These are phyloP conservation scores for Helicocarpus griseus DNA, from an alignment of 2,329 filamentous ascomycete species.

Conservation along the genomic window DNA sequence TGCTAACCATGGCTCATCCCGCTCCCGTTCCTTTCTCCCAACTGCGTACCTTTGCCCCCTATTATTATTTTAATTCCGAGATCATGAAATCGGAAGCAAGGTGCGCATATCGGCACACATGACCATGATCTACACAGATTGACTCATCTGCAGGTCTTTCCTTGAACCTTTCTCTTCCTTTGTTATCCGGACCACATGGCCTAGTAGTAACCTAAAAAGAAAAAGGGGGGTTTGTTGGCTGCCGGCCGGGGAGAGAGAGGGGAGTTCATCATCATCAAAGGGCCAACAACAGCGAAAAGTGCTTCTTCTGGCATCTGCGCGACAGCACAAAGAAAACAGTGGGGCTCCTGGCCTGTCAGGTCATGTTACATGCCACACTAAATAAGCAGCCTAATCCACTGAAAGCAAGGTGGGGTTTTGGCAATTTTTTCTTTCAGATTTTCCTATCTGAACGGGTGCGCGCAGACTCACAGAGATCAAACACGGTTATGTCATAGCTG, in stretches of 20 bases:
- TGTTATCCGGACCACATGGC: not conserved
- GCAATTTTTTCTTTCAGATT: too few relatives aligned
- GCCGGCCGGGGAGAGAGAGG: too few relatives aligned
- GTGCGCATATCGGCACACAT: too few relatives aligned
- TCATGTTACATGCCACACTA: not conserved
- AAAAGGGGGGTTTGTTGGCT: too few relatives aligned
- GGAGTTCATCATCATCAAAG: too few relatives aligned
- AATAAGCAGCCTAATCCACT: not conserved
- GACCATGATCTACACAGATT: not conserved
- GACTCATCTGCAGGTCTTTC: not conserved
- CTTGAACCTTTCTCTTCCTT: not conserved
- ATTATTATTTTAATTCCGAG: not conserved
- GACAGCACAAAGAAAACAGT: not conserved
- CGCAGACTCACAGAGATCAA: not conserved
- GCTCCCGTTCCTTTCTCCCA: not conserved
- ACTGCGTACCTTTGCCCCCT: not conserved
- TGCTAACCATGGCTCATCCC: constrained; percentile 1
- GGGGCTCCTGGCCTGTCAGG: not conserved
- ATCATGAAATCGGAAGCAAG: too few relatives aligned
- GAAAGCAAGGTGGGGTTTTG: not conserved
- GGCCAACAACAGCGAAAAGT: too few relatives aligned
- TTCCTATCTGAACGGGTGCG: too few relatives aligned
- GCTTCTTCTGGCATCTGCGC: too few relatives aligned
- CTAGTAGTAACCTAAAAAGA: not conserved
- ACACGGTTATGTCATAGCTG: not conserved